These are phyloP conservation scores for Jackrogersella minutella DNA, from an alignment of 495 filamentous ascomycete species.

Conservation along the genomic window DNA sequence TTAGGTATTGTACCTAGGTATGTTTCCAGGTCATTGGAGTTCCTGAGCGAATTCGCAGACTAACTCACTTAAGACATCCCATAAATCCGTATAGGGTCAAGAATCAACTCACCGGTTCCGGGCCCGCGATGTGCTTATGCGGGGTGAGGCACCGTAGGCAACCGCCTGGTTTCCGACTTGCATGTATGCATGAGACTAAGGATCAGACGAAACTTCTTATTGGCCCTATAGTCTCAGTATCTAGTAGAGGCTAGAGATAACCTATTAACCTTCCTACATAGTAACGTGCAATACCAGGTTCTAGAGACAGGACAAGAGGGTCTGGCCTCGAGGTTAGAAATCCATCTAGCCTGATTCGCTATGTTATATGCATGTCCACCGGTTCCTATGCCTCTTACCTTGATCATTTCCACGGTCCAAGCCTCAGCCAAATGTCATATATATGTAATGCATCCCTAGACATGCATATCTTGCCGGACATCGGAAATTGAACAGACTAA, in stretches of 20 bases:
- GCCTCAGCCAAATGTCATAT: neutral
- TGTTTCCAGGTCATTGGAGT: neutral
- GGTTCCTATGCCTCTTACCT: neutral
- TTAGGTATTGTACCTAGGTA: too few species aligned
- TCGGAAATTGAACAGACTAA: too few species aligned
- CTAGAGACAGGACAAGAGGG: constrained; percentile 7
- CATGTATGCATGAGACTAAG: constrained; percentile 29
- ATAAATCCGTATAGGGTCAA: too few species aligned
- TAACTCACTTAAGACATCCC: too few species aligned
- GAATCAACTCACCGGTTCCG: constrained; percentile 19
- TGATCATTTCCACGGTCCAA: neutral
- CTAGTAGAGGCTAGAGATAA: constrained; percentile 14
- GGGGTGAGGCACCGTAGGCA: constrained; percentile 11
- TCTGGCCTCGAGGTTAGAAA: constrained; percentile 22
- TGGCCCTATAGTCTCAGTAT: constrained; percentile 11
- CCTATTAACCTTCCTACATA: neutral
- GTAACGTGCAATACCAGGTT: neutral
- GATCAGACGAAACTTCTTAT: constrained; percentile 6
- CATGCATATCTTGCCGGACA: too few species aligned
- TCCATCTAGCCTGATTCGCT: constrained; percentile 6
- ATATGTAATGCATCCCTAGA: neutral
- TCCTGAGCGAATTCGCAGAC: neutral
- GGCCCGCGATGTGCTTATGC: neutral
- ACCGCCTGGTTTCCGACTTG: constrained; percentile 6
- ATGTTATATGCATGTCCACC: constrained; percentile 5